These are phyloP conservation scores for Coemansia sp. DNA, from an alignment of 192 early-diverging fungal species.

Conservation along the genomic window DNA sequence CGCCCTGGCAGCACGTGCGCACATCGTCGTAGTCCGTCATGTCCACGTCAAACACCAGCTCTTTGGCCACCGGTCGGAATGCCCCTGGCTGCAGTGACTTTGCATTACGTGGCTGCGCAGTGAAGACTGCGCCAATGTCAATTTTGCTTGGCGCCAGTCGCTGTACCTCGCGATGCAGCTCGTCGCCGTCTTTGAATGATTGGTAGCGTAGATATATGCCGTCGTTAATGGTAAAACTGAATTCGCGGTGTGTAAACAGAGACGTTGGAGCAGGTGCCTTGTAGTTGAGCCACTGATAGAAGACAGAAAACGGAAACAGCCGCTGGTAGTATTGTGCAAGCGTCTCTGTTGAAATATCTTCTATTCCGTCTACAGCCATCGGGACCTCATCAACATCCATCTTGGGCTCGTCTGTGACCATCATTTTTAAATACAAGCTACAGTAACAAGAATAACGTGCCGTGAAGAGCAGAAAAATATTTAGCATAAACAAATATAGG, in stretches of 20 bases:
- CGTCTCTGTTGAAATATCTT: constrained; percentile 41
- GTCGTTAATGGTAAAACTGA: constrained; percentile 79
- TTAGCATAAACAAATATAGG: neutral
- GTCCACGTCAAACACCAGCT: constrained; percentile 98
- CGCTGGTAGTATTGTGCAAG: constrained; percentile 79
- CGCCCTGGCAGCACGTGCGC: constrained; percentile 91
- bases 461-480: neutral
- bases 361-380: constrained; percentile 23
- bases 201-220: constrained; percentile 89
- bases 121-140: constrained; percentile 97
- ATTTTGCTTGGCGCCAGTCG: constrained; percentile 86
- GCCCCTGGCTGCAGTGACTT: constrained; percentile 69
- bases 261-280: constrained; percentile 59
- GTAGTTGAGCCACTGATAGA: constrained; percentile 82
- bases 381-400: constrained; percentile 13
- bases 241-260: constrained; percentile 85
- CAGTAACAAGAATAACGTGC: neutral
- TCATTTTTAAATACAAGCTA: constrained; percentile 3
- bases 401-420: constrained; percentile 1
- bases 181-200: constrained; percentile 71
- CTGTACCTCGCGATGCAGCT: constrained; percentile 73
- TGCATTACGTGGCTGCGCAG: constrained; percentile 77
- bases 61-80: constrained; percentile 78
- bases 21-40: constrained; percentile 99
- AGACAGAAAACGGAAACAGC: constrained; percentile 81